Base-by-base conservation (phyloP, 1,284 basidiomycete species). In the Fomitopsis schrenkii region DNA sequence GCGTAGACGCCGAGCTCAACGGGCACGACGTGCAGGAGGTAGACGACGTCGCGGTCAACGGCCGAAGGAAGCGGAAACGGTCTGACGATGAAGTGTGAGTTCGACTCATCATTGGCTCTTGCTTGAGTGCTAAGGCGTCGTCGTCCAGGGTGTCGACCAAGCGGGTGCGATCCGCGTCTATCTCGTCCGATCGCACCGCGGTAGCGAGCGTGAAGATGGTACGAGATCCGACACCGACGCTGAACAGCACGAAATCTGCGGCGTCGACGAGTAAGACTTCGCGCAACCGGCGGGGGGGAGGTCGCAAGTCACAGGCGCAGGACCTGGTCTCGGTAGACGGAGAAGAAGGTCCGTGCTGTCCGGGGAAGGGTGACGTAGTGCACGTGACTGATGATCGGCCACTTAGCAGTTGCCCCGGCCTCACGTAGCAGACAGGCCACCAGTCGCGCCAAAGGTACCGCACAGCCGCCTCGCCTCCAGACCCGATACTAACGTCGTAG, bases 1-100 rank as follows among this genome's bases (percentile, higher is more conserved):
- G 60, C 60, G 63, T 68, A 17, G 15, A 54, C 57, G 59, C 63
- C 42, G 67, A 64, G 26, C 63, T 62, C 22, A 67, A 70, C 55
- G 67, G 59, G 35, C 73, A 75, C 61, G 73, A 72, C 19, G 77
- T 78, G 35, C 66, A 84, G 59, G 80, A 81, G 14, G 81, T 84
- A 19, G 64, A 63, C 14, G 83, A 86, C 30, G 70, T 72, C 28
- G 75, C 69, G 22, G 68, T 75, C 17, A 78, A 71, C 59, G 75
- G 73, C 62, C 82, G 83, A 67, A 91, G 84, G 76, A 93, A 92
- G 74, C 83, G 90, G 72, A 93, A 91, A 72, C 83, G 89, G 56
- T 75, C 75, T 44, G 88, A 89, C 41, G 89, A 90, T 58, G 89
- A 91, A 66, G 72, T 70, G 90, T 91, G 67, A 75, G 87, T 80